Conservation (phyloP, 2,329 filamentous ascomycete species). For the Botryosphaeria agaves region DNA sequence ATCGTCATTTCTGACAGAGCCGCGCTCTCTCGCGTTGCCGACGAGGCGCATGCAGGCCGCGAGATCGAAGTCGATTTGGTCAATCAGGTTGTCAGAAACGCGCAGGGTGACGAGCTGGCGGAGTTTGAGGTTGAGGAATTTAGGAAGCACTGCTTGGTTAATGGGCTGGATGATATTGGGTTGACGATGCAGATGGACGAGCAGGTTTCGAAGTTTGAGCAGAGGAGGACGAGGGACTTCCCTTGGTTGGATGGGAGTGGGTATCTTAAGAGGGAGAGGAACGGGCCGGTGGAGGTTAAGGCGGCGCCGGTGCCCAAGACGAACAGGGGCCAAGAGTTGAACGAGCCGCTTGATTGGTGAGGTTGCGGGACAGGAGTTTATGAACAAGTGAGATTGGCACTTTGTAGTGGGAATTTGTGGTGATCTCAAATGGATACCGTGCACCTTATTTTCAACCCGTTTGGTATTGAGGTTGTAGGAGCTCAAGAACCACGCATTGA, state of each 20-base stretch:
- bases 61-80: slow-evolving; percentile 84
- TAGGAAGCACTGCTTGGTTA: slow-evolving; percentile 82
- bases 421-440: no score
- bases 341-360: slow-evolving; percentile 79
- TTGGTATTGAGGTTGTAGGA: no score
- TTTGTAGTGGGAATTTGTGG: no score
- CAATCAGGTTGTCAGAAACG: slow-evolving; percentile 66
- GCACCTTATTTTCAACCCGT: no score
- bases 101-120: slow-evolving; percentile 54
- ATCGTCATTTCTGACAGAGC: slow-evolving; percentile 53
- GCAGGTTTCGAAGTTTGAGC: slow-evolving; percentile 74
- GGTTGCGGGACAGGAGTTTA: slow-evolving; percentile 12
- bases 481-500: no score
- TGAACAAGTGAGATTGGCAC: no score
- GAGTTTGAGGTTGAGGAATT: slow-evolving; percentile 83
- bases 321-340: slow-evolving; percentile 69
- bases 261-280: slow-evolving; percentile 47
- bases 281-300: slow-evolving; percentile 42
- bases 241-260: slow-evolving; percentile 84
- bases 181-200: slow-evolving; percentile 84
- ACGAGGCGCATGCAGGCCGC: slow-evolving; percentile 58
- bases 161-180: slow-evolving; percentile 90
- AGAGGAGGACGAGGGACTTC: slow-evolving; percentile 55
- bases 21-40: slow-evolving; percentile 52
- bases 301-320: slow-evolving; percentile 66